A percentile compares a stretch with the other conserved stretches of the same genome.
Conservation (phyloP, 208 protist species). For the Trypanosoma cruzi region DNA sequence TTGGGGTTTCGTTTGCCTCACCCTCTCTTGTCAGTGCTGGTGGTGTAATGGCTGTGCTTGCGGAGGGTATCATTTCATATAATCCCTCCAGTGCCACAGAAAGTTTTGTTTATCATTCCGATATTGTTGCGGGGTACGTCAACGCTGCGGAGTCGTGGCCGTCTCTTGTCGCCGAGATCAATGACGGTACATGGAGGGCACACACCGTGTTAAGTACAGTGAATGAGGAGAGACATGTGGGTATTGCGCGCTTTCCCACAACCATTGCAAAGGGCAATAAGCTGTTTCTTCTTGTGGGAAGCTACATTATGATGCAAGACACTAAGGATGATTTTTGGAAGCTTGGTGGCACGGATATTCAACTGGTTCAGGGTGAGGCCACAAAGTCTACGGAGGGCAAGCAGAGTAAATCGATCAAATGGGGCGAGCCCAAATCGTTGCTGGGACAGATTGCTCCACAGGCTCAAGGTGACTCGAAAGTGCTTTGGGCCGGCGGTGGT, state of each 20-base stretch:
- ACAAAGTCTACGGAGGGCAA: no score
- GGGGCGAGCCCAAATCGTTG: neutral
- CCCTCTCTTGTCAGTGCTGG: neutral
- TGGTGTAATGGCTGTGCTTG: neutral
- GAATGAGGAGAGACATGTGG: neutral
- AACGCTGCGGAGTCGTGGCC: neutral
- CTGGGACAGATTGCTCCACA: neutral
- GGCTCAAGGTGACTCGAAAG: neutral
- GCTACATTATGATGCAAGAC: neutral
- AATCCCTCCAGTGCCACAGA: no score
- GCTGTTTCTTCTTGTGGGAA: neutral
- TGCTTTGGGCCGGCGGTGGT: neutral
- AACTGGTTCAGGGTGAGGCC: neutral
- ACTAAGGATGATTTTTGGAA: neutral
- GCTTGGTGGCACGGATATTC: neutral
- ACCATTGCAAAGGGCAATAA: neutral
- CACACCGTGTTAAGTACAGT: neutral
- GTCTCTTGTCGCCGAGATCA: neutral
- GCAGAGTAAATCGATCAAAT: neutral
- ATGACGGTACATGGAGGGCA: neutral
- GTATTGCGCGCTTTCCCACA: neutral
- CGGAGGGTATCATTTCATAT: neutral
- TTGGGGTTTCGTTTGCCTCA: neutral
- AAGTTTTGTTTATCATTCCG: no score
- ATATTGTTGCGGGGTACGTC: neutral